These are phyloP conservation scores for Fusarium camptoceras DNA, from an alignment of 2,329 filamentous ascomycete species.

Conservation along the genomic window DNA sequence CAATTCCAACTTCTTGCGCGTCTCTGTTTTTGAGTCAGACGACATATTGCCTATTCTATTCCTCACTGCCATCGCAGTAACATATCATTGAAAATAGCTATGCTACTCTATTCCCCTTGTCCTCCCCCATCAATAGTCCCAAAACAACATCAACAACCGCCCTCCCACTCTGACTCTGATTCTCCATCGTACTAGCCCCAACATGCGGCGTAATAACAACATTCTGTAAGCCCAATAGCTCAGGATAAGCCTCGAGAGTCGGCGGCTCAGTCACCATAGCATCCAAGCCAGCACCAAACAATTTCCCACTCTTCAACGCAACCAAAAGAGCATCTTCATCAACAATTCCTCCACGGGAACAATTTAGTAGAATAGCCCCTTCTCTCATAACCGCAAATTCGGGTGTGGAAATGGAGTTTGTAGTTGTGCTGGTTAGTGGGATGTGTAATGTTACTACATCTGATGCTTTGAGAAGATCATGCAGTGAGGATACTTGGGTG, in stretches of 20 bases:
- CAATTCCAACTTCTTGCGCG: too few relatives aligned
- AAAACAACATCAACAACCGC: neutral
- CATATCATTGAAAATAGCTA: too few relatives aligned
- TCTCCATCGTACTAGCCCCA: neutral
- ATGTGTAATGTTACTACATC: neutral
- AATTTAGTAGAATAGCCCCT: neutral
- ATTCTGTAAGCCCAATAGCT: neutral
- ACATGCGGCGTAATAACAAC: neutral
- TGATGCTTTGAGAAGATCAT: neutral
- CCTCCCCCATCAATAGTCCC: neutral
- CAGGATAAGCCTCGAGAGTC: neutral
- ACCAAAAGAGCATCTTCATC: neutral
- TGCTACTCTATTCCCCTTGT: neutral
- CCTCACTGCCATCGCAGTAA: too few relatives aligned
- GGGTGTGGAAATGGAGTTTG: neutral
- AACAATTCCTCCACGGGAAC: neutral
- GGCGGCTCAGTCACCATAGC: neutral
- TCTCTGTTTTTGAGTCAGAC: too few relatives aligned
- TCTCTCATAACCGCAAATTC: neutral
- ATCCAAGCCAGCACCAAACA: neutral
- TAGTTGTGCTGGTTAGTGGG: neutral
- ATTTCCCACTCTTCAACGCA: neutral
- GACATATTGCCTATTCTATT: too few relatives aligned
- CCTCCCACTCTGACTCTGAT: constrained; percentile 1
- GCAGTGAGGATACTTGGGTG: neutral